Base-by-base conservation (phyloP, 164 flowering plant genomes). In the Liriodendron chinense region DNA sequence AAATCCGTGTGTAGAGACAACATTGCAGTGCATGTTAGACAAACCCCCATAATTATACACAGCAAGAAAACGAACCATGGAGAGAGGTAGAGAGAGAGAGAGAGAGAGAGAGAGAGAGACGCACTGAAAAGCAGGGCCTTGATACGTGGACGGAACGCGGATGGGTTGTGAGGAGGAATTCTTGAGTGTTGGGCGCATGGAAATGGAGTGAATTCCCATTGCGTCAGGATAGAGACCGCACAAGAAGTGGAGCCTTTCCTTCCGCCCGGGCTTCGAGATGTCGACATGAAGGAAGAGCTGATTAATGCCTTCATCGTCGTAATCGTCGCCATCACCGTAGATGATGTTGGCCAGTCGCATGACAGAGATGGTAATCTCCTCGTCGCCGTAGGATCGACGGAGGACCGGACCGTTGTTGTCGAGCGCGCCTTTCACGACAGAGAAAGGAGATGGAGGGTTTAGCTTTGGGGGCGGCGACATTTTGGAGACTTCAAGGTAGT, bases 141-240 rank as follows among this genome's bases (percentile, higher is more conserved):
- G 79, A 75, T 92, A 94, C 34, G 80, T 77, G 67, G 86, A 61
- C 0, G 92, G 83, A 71, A 9, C 76, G 16, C 64, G 79, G n/a
- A 82, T 65, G 67, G 78, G 78, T 20, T 84, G 87, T 53, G 59
- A 53, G 0, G 77, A 49, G 22, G 76, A 21, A 57, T 47, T 18
- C 43, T 86, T 82, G 13, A 56, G 43, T 77, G 82, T 86, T 1
- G 91, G 87, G 75, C 88, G 79, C 87, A 94, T 47, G 0, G 94
- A 83, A 72, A 93, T 90, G 13, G 97, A 87, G 75, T 93, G 97
- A 76, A 94, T 92, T 25, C 98, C 97, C 65, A 94, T 57, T 2
- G 97, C 97, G 72, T 93, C 97, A 0, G 95, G 94, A 79, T 93
- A 93, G 81, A 94, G 74, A 9, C 95, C 95, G 75, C 98, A 94